Evolutionary conservation across 2,329 filamentous ascomycete genomes (phyloP), one percentile per base, ranked within the genome.

Genomic region (Fusarium marasasianum): DNA sequence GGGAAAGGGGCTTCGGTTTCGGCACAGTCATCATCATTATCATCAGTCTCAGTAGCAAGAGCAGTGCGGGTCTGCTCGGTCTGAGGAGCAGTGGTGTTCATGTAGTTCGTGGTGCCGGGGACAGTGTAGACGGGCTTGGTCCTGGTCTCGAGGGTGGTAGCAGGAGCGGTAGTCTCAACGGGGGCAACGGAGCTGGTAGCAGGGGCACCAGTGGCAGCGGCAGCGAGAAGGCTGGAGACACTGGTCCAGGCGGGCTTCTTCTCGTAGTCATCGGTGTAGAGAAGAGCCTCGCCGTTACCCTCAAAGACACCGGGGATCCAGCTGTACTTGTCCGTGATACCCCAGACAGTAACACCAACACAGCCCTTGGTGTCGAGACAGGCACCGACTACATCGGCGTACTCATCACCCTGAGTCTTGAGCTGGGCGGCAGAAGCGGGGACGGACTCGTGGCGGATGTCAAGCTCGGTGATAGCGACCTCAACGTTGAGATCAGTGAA

Each of bases 401-500:
- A 90, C 56, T 87, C 86, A 24, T 77, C 75, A 2, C 84, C 85
- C 80, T 91, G 89, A 33, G 84, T 82, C 22, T 80, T 78, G 24
- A 85, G 78, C 37, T 82, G 82, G 3, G 82, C 77, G 4, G 79
- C 76, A 8, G 81, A 84, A 8, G 86, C 79, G 0, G 89, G 88
- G 18, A 90, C 79, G 10, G 77, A 78, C 4, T 78, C 77, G 63
- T 87, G 85, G 37, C 89, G 84, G 69, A 91, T 87, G 77, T 92
- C 90, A 29, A 91, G 82, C 82, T 92, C 90, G 3, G 90, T 91
- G 78, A 90, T 85, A 10, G 89, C 88, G 9, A 91, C 87, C 67
- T 92, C 89, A 9, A 90, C 80, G 10, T 85, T 85, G 4, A 88
- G 84, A 2, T 82, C 81, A 5, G 85, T 84, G 82, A 89, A 91